A percentile compares a stretch with the other conserved stretches of the same genome.
phyloP scores from a whole-genome alignment of 2,329 filamentous ascomycete species.

The Blumeriella jaapii region DNA sequence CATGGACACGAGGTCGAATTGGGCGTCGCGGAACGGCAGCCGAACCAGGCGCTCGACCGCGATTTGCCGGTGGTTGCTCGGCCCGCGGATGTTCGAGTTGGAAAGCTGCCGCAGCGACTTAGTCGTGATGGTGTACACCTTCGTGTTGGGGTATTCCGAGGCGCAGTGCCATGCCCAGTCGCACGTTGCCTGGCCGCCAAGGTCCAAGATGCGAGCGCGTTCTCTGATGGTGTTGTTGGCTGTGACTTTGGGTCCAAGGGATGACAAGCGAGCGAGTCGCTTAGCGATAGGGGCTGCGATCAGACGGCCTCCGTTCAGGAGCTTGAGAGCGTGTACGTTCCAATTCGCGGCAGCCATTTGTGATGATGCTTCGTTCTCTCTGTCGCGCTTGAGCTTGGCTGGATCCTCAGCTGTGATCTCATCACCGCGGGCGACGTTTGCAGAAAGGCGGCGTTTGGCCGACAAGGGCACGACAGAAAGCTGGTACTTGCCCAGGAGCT shows the following conservation, averaged over 20 bases:
- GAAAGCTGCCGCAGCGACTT: constrained; percentile 58
- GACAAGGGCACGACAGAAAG: constrained; percentile 57
- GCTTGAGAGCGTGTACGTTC: constrained; percentile 49
- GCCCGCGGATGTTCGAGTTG: constrained; percentile 68
- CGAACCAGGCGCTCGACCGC: constrained; percentile 65
- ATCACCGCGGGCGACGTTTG: constrained; percentile 63
- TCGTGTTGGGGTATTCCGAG: constrained; percentile 70
- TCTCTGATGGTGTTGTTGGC: constrained; percentile 35
- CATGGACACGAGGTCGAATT: constrained; percentile 87
- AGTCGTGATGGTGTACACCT: constrained; percentile 78
- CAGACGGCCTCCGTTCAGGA: constrained; percentile 52
- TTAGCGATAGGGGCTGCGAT: constrained; percentile 54
- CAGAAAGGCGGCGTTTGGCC: constrained; percentile 59
- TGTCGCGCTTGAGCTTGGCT: constrained; percentile 54
- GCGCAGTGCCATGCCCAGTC: constrained; percentile 97
- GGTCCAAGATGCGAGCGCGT: constrained; percentile 65
- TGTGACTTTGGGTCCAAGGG: constrained; percentile 35
- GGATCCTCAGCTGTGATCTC: constrained; percentile 51
- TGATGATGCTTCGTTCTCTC: constrained; percentile 66
- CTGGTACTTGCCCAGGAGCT: constrained; percentile 77
- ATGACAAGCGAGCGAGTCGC: constrained; percentile 44
- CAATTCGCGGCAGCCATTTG: constrained; percentile 54
- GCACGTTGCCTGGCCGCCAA: constrained; percentile 73
- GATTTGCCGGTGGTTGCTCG: constrained; percentile 76
- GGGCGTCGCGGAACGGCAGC: constrained; percentile 72